Evolutionary conservation across 2,329 filamentous ascomycete species (phyloP), one percentile per base, ranked within the genome.

Genomic region (Camillea tinctor): DNA sequence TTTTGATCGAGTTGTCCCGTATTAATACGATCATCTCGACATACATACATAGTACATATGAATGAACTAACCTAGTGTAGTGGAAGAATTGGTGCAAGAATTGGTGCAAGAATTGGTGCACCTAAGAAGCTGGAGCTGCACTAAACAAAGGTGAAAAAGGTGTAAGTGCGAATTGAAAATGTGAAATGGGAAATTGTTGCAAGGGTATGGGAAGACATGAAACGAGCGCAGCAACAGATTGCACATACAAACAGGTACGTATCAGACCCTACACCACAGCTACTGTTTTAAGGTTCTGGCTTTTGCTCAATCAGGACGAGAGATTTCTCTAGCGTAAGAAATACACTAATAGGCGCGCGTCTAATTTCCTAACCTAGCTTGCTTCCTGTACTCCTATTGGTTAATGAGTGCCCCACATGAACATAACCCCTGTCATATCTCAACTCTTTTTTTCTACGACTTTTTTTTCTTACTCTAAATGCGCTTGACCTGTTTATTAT

Each of bases 321-420:
- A n/a, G n/a, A n/a, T n/a, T n/a, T n/a, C n/a, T n/a, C n/a, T n/a
- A n/a, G n/a, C n/a, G n/a, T n/a, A n/a, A n/a, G n/a, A n/a, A n/a
- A n/a, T n/a, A n/a, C n/a, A n/a, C n/a, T n/a, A n/a, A 24, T 26
- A 66, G 60, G 60, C 64, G 64, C 64, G 64, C 64, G 64, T 66
- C 60, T 66, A 66, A 44, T 60, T 64, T 60, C 57, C 61, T 20
- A 56, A 24, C 40, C 49, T 60, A 24, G 36, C 52, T 13, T 19
- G 6, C 15, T n/a, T 50, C 20, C 26, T 62, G 13, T 60, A 60
- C 64, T 61, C 61, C 26, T 24, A 7, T 44, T 15, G 21, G 36
- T 3, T 53, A 54, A 40, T 49, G 21, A 21, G 51, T 62, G 57
- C 64, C 15, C 64, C 64, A 66, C 51, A 64, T 54, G 5, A 51